A percentile compares a stretch with the other conserved stretches of the same genome.
phyloP scores from a whole-genome alignment of 2,329 filamentous ascomycete species.

The Phyllosticta paracitricarpa region DNA sequence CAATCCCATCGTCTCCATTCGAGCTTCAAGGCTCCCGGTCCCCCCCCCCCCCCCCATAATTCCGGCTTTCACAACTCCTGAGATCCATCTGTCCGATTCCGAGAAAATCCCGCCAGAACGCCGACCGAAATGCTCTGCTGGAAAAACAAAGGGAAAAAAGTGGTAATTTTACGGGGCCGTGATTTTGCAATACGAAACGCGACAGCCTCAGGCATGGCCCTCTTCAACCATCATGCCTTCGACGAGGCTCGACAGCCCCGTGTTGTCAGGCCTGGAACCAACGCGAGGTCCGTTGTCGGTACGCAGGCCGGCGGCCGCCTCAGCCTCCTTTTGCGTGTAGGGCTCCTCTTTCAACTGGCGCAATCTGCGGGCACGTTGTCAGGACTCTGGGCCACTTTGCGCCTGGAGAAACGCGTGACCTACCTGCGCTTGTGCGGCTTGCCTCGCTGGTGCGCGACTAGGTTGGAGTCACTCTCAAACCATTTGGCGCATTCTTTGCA shows the following conservation, averaged over 20 bases:
- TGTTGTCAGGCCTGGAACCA: slow-evolving; percentile 14
- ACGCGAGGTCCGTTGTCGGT: slow-evolving; percentile 53
- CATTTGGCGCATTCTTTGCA: slow-evolving; percentile 93
- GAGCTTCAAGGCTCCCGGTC: background rate
- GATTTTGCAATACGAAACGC: background rate
- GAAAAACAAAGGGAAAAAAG: background rate
- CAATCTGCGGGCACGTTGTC: slow-evolving; percentile 44
- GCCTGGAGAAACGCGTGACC: background rate
- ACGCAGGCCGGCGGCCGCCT: slow-evolving; percentile 64
- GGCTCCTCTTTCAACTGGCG: slow-evolving; percentile 75
- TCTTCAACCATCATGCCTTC: slow-evolving; percentile 9
- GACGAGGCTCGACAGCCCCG: slow-evolving; percentile 2
- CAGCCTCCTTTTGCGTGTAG: slow-evolving; percentile 76
- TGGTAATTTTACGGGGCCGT: background rate
- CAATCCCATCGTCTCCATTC: background rate
- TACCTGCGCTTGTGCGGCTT: slow-evolving; percentile 92
- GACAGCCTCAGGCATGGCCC: background rate
- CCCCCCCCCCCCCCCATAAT: slow-evolving; percentile 2
- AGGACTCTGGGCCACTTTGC: background rate
- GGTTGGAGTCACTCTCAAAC: slow-evolving; percentile 77
- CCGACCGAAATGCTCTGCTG: slow-evolving; percentile 1
- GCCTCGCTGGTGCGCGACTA: slow-evolving; percentile 66
- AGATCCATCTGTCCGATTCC: background rate
- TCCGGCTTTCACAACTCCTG: background rate
- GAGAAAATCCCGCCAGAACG: slow-evolving; percentile 7